Percentiles rank a stretch among this genome's conserved stretches.
phyloP scores from a whole-genome alignment of 371 early-diverging fungal genomes.

The Coemansia sp. region DNA sequence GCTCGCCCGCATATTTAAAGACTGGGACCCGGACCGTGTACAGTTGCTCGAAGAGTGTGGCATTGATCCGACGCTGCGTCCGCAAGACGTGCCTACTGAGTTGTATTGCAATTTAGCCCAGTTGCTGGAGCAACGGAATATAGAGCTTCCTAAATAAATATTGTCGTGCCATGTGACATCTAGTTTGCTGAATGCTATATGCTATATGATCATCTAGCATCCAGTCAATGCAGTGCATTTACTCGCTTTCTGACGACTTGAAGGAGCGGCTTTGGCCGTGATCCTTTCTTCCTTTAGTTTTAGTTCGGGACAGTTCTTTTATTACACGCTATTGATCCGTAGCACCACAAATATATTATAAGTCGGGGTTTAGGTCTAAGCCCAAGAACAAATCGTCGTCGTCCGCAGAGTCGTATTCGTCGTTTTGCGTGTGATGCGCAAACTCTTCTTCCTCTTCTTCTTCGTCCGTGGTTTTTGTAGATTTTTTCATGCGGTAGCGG shows the following conservation, averaged over 20 bases:
- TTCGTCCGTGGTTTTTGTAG: slow-evolving; percentile 1
- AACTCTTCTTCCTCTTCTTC: slow-evolving; percentile 29
- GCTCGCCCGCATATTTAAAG: slow-evolving; percentile 63
- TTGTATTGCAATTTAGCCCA: slow-evolving; percentile 57
- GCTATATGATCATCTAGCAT: no score
- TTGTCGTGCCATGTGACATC: no score
- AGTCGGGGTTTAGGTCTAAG: slow-evolving; percentile 52
- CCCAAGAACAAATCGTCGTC: slow-evolving; percentile 48
- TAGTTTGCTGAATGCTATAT: no score
- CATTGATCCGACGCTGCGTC: slow-evolving; percentile 58
- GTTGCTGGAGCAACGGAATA: slow-evolving; percentile 43
- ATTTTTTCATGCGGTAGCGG: slow-evolving; percentile 40
- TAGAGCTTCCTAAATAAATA: slow-evolving; percentile 25
- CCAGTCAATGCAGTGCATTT: no score
- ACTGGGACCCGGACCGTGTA: slow-evolving; percentile 47
- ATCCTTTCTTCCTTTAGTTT: no score
- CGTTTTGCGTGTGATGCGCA: slow-evolving; percentile 21
- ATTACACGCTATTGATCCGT: no score
- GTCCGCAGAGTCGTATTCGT: slow-evolving; percentile 47
- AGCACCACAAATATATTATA: slow-evolving; percentile 9
- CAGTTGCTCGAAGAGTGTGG: slow-evolving; percentile 55
- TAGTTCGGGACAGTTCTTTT: no score
- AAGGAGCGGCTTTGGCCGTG: no score
- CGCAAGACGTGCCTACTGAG: slow-evolving; percentile 62
- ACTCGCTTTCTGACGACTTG: no score